phyloP scores from a whole-genome alignment of 140 eudicot species.

The Erigeron philadelphicus region DNA sequence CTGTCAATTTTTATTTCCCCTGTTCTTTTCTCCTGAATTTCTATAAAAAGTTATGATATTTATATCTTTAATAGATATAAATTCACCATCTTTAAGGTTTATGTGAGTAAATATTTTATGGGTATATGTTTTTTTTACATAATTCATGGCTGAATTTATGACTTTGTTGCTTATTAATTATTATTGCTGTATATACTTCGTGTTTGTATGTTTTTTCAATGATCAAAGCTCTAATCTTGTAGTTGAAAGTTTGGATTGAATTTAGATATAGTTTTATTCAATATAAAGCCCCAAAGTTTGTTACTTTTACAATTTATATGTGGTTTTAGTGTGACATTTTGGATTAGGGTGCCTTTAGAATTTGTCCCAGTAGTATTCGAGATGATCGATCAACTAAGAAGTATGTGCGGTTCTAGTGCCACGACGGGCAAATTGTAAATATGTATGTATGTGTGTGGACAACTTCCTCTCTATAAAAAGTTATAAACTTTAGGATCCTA shows the following conservation, averaged over 20 bases:
- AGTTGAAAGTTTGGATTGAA: conserved; percentile 19
- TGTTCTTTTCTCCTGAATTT: too few relatives aligned
- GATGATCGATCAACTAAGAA: not conserved
- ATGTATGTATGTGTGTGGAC: too few relatives aligned
- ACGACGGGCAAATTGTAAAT: too few relatives aligned
- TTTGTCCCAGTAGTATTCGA: not conserved
- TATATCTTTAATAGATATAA: too few relatives aligned
- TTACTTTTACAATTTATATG: not conserved
- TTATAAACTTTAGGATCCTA: too few relatives aligned
- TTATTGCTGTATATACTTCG: conserved; percentile 3
- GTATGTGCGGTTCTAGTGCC: too few relatives aligned
- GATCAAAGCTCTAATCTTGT: conserved; percentile 17
- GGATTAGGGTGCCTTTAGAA: not conserved
- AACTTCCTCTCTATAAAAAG: too few relatives aligned
- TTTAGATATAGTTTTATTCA: not conserved
- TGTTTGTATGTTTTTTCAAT: conserved; percentile 12
- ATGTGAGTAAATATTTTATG: too few relatives aligned
- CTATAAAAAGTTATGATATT: too few relatives aligned
- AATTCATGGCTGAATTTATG: not conserved
- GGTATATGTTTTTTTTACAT: too few relatives aligned
- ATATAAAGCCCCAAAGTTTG: conserved; percentile 14
- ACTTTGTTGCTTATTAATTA: conserved; percentile 21
- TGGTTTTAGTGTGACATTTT: not conserved
- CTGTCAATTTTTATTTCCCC: too few relatives aligned
- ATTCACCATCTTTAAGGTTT: too few relatives aligned